Base-by-base conservation (phyloP, 768 basidiomycete species). In the Amanita brunnescens region DNA sequence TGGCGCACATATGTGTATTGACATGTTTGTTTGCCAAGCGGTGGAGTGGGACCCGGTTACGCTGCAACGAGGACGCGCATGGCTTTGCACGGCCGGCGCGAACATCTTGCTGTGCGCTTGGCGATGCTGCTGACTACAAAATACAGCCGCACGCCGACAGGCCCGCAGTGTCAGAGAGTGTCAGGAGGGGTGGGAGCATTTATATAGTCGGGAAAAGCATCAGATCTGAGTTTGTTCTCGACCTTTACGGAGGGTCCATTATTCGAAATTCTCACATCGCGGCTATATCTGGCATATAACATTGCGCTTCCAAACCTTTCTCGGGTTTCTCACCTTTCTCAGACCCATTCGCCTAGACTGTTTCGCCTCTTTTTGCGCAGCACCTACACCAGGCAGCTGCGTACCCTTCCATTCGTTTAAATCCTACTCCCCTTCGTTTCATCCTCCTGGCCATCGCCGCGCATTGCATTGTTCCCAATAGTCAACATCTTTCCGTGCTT, bases 371-470 rank as follows among this genome's bases (percentile, higher is more conserved):
- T 18, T 12, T 30, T 24, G 26, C 34, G 38, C 40, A 39, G 48
- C 18, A 24, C 42, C 42, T 44, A 44, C 40, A 14, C 48, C 24
- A 30, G 29, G 37, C 48, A 39, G 20, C 48, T 29, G 38, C 20
- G 38, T 48, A 7, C n/a, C 40, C n/a, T 41, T 45, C 33, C 51
- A 45, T 35, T 59, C 51, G 4, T 45, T 52, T 45, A 55, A 55
- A 52, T 45, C 67, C 66, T 64, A 54, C 54, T 65, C 66, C 54
- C 64, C 66, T 64, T 39, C 32, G 16, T 24, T n/a, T 23, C 46
- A 49, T 51, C 58, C 55, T 41, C 48, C 45, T 49, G 32, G 38
- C 41, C 48, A 46, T 44, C 33, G 20, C 35, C 23, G 13, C 24
- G 6, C 23, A 14, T 23, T 26, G 23, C 42, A 6, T 9, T 26